phyloP scores from a whole-genome alignment of 73 alveolate genomes.

The Breviolum minutum region DNA sequence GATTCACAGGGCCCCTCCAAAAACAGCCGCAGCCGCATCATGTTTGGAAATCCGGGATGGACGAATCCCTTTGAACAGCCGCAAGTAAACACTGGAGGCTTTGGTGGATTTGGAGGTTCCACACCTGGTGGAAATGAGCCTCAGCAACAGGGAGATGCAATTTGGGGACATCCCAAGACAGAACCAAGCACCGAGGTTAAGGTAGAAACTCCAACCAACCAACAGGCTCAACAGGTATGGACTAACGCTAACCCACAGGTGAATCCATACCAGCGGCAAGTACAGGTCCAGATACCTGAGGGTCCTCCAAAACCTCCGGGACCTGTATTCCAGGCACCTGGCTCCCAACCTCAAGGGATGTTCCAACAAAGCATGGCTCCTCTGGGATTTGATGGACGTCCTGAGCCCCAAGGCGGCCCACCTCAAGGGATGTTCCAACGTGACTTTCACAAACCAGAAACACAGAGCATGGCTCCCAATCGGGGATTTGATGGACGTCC shows the following conservation, averaged over 20 bases:
- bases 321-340: not conserved
- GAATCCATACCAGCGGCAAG: conserved; percentile 49
- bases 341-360: not conserved
- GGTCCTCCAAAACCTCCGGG: not conserved
- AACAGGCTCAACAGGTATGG: not conserved
- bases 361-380: too few species aligned
- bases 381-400: too few species aligned
- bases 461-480: too few species aligned
- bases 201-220: not conserved
- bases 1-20: not conserved
- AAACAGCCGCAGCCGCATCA: not conserved
- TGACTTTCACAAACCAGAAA: too few species aligned
- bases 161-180: conserved; percentile 70
- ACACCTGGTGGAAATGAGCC: not conserved
- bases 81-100: not conserved
- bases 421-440: too few species aligned
- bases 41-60: conserved; percentile 61
- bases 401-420: too few species aligned
- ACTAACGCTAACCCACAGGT: not conserved
- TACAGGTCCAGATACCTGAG: not conserved
- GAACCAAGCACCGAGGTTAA: not conserved
- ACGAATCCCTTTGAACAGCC: conserved; percentile 37
- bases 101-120: conserved; percentile 52
- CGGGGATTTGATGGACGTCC: too few species aligned
- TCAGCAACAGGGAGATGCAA: not conserved